Percentiles rank a stretch among this genome's conserved stretches.
phyloP scores from a whole-genome alignment of 305 asterid species.

The Fraxinus ornus region DNA sequence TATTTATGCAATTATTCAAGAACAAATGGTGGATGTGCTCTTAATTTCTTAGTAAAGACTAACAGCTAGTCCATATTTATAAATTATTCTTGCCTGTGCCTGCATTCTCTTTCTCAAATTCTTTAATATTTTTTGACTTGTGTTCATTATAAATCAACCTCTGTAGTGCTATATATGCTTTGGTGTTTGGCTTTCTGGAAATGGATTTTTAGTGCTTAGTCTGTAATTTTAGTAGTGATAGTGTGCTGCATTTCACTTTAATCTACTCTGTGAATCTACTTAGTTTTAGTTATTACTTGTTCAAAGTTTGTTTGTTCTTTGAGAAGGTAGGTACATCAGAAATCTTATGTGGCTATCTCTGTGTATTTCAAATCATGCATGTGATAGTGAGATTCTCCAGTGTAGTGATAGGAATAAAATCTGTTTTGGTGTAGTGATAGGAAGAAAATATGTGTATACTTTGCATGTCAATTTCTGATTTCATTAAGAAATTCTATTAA shows the following conservation, averaged over 20 bases:
- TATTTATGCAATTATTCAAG: too few relatives aligned
- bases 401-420: conserved; percentile 39
- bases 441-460: too few relatives aligned
- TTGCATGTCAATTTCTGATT: too few relatives aligned
- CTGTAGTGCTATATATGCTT: background rate
- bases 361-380: conserved; percentile 26
- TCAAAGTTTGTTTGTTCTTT: conserved; percentile 18
- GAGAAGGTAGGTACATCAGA: conserved; percentile 55
- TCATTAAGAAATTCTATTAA: too few relatives aligned
- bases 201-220: background rate
- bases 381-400: conserved; percentile 68
- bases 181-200: background rate
- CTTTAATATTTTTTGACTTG: too few relatives aligned
- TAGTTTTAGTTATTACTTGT: background rate
- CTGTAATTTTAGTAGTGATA: background rate
- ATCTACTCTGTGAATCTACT: background rate
- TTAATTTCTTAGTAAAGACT: too few relatives aligned
- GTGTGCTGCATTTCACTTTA: background rate
- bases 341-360: conserved; percentile 20
- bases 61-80: too few relatives aligned
- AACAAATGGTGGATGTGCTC: too few relatives aligned
- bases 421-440: too few relatives aligned
- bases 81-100: too few relatives aligned
- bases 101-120: too few relatives aligned
- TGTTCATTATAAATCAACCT: background rate